A percentile compares a stretch with the other conserved stretches of the same genome.
phyloP scores from a whole-genome alignment of 164 flowering plant species.

The Saururus chinensis region DNA sequence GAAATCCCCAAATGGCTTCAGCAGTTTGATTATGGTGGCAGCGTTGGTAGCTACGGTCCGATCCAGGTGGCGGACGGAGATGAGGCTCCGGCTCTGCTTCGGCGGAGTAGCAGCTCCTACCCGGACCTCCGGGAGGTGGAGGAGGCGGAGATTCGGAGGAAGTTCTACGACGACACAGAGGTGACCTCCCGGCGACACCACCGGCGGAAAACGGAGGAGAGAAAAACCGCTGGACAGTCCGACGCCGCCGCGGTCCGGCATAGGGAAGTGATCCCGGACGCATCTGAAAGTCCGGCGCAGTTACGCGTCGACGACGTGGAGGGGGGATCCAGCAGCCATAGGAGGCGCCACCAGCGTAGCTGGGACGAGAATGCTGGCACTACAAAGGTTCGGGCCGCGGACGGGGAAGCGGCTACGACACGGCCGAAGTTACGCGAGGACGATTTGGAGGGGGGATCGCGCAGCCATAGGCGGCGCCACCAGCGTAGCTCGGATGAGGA shows the following conservation, averaged over 20 bases:
- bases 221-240: background rate
- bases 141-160: slow-evolving; percentile 19
- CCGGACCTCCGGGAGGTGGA: slow-evolving; percentile 63
- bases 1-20: slow-evolving; percentile 27
- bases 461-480: slow-evolving; percentile 23
- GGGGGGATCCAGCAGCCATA: no score
- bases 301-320: no score
- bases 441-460: slow-evolving; percentile 23
- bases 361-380: background rate
- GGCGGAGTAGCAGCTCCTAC: slow-evolving; percentile 64
- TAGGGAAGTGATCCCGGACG: background rate
- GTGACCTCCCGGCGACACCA: slow-evolving; percentile 19
- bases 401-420: background rate
- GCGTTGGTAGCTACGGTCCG: no score
- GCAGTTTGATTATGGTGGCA: slow-evolving; percentile 11
- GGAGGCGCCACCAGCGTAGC: no score
- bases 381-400: background rate
- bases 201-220: background rate
- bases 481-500: background rate
- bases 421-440: background rate
- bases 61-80: background rate
- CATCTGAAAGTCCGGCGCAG: background rate
- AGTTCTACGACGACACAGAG: slow-evolving; percentile 59
- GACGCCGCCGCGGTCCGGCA: background rate
- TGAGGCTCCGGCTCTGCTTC: slow-evolving; percentile 3